Percentiles rank a stretch among this genome's conserved stretches.
phyloP scores from a whole-genome alignment of 2,329 filamentous ascomycete species.

The Periconia sp. region DNA sequence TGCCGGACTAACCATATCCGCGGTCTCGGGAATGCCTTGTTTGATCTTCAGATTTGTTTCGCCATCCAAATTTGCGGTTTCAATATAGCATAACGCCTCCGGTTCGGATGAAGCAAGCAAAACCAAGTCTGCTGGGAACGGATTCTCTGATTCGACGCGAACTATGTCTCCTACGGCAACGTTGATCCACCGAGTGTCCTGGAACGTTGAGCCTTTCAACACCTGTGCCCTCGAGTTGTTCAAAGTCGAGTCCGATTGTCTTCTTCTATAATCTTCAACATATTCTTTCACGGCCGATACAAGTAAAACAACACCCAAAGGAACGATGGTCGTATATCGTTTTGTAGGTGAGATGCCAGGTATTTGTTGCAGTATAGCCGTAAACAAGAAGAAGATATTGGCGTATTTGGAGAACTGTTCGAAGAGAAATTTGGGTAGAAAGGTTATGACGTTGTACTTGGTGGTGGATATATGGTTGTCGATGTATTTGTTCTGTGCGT shows the following conservation, averaged over 20 bases:
- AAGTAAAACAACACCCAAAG: conserved; percentile 83
- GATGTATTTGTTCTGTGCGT: conserved; percentile 83
- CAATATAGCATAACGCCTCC: conserved; percentile 96
- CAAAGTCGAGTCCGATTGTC: conserved; percentile 79
- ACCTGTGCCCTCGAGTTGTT: conserved; percentile 87
- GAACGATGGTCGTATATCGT: conserved; percentile 92
- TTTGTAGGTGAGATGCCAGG: conserved; percentile 94
- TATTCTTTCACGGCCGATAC: conserved; percentile 96
- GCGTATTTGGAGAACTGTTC: conserved; percentile 99
- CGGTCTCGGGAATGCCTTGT: conserved; percentile 91
- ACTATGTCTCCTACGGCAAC: conserved; percentile 91
- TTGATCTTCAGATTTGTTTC: conserved; percentile 99
- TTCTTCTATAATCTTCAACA: conserved; percentile 89
- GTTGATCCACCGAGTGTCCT: conserved; percentile 90
- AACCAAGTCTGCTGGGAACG: conserved; percentile 92
- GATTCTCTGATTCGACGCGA: conserved; percentile 88
- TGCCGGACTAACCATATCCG: conserved; percentile 78
- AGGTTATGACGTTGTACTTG: conserved; percentile 93
- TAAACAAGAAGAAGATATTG: conserved; percentile 99
- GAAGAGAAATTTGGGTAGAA: conserved; percentile 93
- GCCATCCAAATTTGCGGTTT: conserved; percentile 95
- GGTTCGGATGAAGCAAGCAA: conserved; percentile 93
- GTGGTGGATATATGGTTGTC: conserved; percentile 97
- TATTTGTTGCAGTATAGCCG: conserved; percentile 90
- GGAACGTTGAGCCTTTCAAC: conserved; percentile 79